A percentile compares a stretch with the other conserved stretches of the same genome.
Evolutionary conservation across 2,329 filamentous ascomycete genomes (phyloP).

Genomic region (Venturia nashicola): DNA sequence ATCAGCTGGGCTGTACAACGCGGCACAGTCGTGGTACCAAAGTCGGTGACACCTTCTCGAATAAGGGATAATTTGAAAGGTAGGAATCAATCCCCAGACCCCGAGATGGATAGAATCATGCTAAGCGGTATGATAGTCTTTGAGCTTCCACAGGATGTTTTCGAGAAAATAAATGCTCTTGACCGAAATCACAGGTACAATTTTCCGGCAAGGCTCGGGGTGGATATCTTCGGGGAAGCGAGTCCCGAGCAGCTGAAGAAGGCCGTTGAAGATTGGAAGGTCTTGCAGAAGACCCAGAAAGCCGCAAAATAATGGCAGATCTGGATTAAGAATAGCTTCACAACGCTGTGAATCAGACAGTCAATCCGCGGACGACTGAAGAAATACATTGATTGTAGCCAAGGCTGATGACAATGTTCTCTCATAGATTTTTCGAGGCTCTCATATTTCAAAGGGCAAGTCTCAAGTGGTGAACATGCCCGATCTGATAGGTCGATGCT

Average conservation of each 20-base stretch:
- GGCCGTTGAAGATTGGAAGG: slow-evolving; percentile 24
- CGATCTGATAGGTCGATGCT: not conserved
- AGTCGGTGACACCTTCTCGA: not conserved
- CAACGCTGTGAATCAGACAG: not conserved
- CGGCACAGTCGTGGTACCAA: not conserved
- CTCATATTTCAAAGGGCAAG: too few species aligned
- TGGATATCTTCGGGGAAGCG: slow-evolving; percentile 8
- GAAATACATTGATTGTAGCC: too few species aligned
- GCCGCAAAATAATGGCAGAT: not conserved
- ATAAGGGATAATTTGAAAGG: not conserved
- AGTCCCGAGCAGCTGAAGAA: slow-evolving; percentile 14
- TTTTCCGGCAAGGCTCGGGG: slow-evolving; percentile 10
- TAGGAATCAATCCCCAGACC: not conserved
- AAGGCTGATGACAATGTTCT: too few species aligned
- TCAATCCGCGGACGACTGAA: too few species aligned
- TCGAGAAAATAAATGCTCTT: not conserved
- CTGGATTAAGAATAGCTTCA: not conserved
- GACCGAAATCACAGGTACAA: not conserved
- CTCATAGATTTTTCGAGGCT: too few species aligned
- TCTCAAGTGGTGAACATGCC: too few species aligned
- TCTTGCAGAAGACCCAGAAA: slow-evolving; percentile 18
- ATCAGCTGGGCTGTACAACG: slow-evolving; percentile 3
- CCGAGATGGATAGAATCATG: not conserved
- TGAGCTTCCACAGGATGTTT: not conserved
- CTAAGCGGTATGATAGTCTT: not conserved